Evolutionary conservation across 1,284 basidiomycete genomes (phyloP).

Genomic region (Cryptococcus neoformans): DNA sequence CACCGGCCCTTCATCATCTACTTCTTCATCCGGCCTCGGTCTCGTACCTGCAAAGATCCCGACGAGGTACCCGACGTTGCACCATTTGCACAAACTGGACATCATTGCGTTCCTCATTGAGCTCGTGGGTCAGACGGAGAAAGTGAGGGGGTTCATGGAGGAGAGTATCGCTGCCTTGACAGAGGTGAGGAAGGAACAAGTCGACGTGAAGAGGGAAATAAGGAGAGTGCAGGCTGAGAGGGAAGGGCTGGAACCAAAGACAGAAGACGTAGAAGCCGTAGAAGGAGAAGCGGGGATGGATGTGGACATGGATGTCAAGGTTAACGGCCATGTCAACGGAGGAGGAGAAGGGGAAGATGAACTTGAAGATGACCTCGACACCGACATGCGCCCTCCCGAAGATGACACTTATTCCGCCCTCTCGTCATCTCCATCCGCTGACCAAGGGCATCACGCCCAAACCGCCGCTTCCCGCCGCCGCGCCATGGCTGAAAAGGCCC

Average conservation of each 20-base stretch:
- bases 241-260: constrained; percentile 45
- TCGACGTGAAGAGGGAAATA: constrained; percentile 84
- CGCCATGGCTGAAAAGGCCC: constrained; percentile 44
- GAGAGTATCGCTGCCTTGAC: constrained; percentile 84
- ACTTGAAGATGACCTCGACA: constrained; percentile 20
- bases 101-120: constrained; percentile 87
- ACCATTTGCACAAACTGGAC: constrained; percentile 73
- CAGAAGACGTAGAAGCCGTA: constrained; percentile 56
- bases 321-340: constrained; percentile 22
- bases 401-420: constrained; percentile 1
- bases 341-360: constrained; percentile 23
- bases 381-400: constrained; percentile 6
- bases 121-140: constrained; percentile 82
- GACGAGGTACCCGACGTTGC: constrained; percentile 69
- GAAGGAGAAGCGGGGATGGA: neutral
- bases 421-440: neutral
- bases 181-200: constrained; percentile 89
- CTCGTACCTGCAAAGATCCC: constrained; percentile 48
- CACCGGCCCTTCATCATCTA: constrained; percentile 30
- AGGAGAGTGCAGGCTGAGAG: constrained; percentile 67
- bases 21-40: neutral
- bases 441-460: constrained; percentile 24
- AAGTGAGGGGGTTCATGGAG: constrained; percentile 84
- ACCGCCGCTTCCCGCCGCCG: constrained; percentile 34
- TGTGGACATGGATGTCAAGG: constrained; percentile 17